A percentile compares a stretch with the other conserved stretches of the same genome.
These are phyloP conservation scores for Cladophialophora psammophila DNA, from an alignment of 2,329 filamentous ascomycete genomes.

Conservation along the genomic window DNA sequence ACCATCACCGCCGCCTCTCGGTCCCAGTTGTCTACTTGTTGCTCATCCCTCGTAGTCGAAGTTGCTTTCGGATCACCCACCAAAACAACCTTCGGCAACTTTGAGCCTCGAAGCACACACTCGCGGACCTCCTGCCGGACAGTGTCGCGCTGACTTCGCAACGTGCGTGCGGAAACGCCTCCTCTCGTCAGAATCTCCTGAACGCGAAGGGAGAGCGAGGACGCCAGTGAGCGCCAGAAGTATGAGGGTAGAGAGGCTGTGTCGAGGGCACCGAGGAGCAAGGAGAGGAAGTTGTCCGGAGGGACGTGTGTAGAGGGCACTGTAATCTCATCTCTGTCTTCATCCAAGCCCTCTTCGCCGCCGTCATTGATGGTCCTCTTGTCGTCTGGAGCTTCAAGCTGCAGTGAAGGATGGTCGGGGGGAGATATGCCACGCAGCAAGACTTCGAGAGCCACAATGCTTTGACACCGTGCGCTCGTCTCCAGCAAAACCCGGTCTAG, in stretches of 20 bases:
- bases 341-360: constrained; percentile 16
- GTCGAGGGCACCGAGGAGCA: constrained; percentile 79
- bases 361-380: constrained; percentile 27
- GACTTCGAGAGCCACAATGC: constrained; percentile 84
- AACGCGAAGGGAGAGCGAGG: constrained; percentile 76
- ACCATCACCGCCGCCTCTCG: constrained; percentile 96
- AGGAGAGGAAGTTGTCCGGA: constrained; percentile 65
- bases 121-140: constrained; percentile 81
- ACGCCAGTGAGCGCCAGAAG: constrained; percentile 91
- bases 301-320: constrained; percentile 29
- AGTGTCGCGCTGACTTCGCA: constrained; percentile 75
- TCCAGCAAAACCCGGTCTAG: constrained; percentile 84
- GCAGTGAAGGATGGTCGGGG: constrained; percentile 72
- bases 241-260: constrained; percentile 86
- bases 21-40: constrained; percentile 73
- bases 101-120: constrained; percentile 80
- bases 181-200: constrained; percentile 84
- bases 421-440: constrained; percentile 74
- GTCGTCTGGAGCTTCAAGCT: constrained; percentile 30
- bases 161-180: constrained; percentile 80
- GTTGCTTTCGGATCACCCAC: constrained; percentile 52
- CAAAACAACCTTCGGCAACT: constrained; percentile 64
- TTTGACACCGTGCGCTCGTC: constrained; percentile 84
- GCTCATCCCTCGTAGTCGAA: constrained; percentile 49
- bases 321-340: constrained; percentile 23